Conservation (phyloP, 768 basidiomycete species). For the Amanita pseudoporphyria region DNA sequence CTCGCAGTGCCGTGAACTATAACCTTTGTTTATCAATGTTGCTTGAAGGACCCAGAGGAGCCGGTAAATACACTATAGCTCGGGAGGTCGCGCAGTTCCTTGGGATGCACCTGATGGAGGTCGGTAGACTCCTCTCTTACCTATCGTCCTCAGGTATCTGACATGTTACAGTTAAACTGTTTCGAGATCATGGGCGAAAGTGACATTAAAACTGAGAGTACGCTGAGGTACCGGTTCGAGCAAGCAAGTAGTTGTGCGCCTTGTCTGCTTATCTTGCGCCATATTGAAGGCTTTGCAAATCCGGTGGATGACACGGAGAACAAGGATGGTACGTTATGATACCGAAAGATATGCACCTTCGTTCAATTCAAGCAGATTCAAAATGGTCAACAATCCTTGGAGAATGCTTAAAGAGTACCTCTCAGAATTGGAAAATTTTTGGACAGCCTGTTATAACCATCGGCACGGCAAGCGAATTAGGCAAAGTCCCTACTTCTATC, state of each 20-base stretch:
- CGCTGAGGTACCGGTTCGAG: slow-evolving; percentile 63
- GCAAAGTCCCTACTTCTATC: slow-evolving; percentile 53
- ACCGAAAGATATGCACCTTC: neutral
- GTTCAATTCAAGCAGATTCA: slow-evolving; percentile 33
- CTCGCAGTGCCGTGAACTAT: slow-evolving; percentile 46
- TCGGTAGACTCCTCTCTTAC: slow-evolving; percentile 23
- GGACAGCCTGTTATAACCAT: slow-evolving; percentile 70
- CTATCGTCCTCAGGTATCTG: neutral
- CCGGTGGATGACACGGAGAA: slow-evolving; percentile 55
- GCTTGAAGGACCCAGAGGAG: slow-evolving; percentile 69
- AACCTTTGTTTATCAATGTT: slow-evolving; percentile 62
- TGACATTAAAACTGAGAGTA: slow-evolving; percentile 64
- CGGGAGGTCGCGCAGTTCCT: slow-evolving; percentile 45
- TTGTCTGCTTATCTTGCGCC: slow-evolving; percentile 71
- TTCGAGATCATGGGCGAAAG: slow-evolving; percentile 77
- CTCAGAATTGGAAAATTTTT: slow-evolving; percentile 44
- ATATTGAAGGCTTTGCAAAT: slow-evolving; percentile 71
- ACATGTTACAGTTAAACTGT: slow-evolving; percentile 61
- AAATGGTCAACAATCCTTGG: slow-evolving; percentile 45
- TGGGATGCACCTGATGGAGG: slow-evolving; percentile 78
- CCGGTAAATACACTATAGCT: slow-evolving; percentile 69
- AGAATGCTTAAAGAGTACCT: slow-evolving; percentile 52
- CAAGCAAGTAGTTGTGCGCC: slow-evolving; percentile 73
- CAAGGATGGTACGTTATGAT: slow-evolving; percentile 42
- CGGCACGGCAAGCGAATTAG: slow-evolving; percentile 61